Base-by-base conservation (phyloP, 208 protist genomes). In the Kentomonas sorsogonicus region DNA sequence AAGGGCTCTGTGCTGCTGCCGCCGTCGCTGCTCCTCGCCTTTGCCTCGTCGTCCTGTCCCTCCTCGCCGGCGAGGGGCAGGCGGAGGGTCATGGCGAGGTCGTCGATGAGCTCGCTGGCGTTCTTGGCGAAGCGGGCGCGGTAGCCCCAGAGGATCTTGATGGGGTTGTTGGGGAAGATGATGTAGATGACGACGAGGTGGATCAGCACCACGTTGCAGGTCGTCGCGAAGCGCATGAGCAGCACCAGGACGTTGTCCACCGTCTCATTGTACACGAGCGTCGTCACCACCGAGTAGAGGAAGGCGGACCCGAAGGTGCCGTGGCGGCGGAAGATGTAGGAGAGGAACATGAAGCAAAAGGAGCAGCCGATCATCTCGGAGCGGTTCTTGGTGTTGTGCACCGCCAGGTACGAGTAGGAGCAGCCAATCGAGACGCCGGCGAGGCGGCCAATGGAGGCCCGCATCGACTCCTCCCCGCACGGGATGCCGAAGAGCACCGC, bases 131-230 rank as follows among this genome's bases (percentile, higher is more conserved):
- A 50, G 46, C 72, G 71, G 30, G 47, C 46, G 18, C 63, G 70
- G 38, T 72, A 68, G 54, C 61, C 61, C 57, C 72, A 74, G 47
- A 77, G 62, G 34, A 86, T 68, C 60, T 79, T 78, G 61, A 82
- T 77, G 15, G 74, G 53, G 60, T 79, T 77, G 52, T 73, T 69
- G 7, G 74, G 79, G 53, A 86, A 86, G 54, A 86, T 66, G 46
- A 86, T 56, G 27, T 77, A 70, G 48, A 70, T 71, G 52, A 66
- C 71, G 29, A 74, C 51, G 33, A 74, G 69, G 61, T 79, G 82
- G 46, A 61, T 59, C 25, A 74, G 52, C 6, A 82, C 63, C 23
- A 68, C 59, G 47, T 79, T 79, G 33, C 30, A 25, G 56, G 63
- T 77, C 9, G 67, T 67, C 13, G 77, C 40, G 15, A 79, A 20